Evolutionary conservation across 1,284 basidiomycete genomes (phyloP).

Genomic region (Sanghuangporus sanghuang): DNA sequence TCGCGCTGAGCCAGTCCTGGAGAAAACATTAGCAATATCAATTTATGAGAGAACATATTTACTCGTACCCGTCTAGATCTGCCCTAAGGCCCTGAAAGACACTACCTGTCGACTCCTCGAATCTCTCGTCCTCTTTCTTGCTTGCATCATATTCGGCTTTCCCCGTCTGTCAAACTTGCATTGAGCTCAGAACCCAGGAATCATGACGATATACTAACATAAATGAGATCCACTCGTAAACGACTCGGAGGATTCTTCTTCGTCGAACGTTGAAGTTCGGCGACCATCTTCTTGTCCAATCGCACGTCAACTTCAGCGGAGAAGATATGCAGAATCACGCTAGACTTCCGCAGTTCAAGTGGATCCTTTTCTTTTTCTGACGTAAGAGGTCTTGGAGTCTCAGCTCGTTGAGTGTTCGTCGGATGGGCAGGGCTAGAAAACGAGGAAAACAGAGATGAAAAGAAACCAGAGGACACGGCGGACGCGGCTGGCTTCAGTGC

Average conservation of each 20-base stretch:
- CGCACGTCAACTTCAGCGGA: slow-evolving; percentile 77
- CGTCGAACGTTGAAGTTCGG: slow-evolving; percentile 86
- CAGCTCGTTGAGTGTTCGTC: slow-evolving; percentile 34
- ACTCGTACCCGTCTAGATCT: slow-evolving; percentile 66
- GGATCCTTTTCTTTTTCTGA: slow-evolving; percentile 46
- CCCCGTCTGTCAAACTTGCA: slow-evolving; percentile 54
- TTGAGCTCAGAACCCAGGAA: background rate
- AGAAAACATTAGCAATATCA: slow-evolving; percentile 16
- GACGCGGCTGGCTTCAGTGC: slow-evolving; percentile 28
- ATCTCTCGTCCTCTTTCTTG: slow-evolving; percentile 57
- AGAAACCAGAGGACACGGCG: slow-evolving; percentile 50
- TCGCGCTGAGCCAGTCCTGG: slow-evolving; percentile 57
- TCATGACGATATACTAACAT: slow-evolving; percentile 42
- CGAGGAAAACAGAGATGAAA: slow-evolving; percentile 73
- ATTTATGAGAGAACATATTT: background rate
- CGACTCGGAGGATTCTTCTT: slow-evolving; percentile 89
- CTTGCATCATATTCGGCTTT: slow-evolving; percentile 85
- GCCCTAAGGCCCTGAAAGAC: slow-evolving; percentile 86
- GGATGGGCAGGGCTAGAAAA: slow-evolving; percentile 39
- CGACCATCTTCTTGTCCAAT: slow-evolving; percentile 66
- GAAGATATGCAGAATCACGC: slow-evolving; percentile 78
- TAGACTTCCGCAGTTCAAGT: slow-evolving; percentile 50
- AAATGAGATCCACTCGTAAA: slow-evolving; percentile 83
- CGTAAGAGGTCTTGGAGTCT: slow-evolving; percentile 36
- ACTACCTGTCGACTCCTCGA: slow-evolving; percentile 58